These are phyloP conservation scores for Thuidium tamariscinum DNA, from an alignment of 225 moss, liverwort and hornwort species.

Conservation along the genomic window DNA sequence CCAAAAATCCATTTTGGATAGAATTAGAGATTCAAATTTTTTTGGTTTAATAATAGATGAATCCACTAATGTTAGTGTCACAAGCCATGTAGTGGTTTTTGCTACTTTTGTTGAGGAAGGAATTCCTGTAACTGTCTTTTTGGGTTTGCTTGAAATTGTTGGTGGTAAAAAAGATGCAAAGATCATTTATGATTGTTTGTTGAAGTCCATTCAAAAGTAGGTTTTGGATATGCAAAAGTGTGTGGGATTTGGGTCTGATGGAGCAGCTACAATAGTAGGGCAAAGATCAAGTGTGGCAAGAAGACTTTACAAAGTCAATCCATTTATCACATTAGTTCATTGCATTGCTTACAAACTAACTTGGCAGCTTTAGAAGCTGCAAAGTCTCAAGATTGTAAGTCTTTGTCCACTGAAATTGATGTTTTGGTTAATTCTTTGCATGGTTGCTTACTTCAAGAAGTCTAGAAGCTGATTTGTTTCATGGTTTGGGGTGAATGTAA, in stretches of 20 bases:
- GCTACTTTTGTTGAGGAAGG: background rate
- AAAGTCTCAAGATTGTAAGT: background rate
- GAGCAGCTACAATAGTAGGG: background rate
- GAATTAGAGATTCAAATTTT: background rate
- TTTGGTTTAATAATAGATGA: background rate
- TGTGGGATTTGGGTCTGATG: background rate
- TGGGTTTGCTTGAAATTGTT: background rate
- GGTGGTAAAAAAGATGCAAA: background rate
- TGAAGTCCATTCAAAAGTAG: background rate
- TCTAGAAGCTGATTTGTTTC: background rate
- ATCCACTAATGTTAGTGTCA: accelerated
- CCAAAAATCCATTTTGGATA: background rate
- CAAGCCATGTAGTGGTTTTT: background rate
- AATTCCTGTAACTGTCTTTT: background rate
- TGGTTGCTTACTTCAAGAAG: background rate
- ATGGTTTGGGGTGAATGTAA: too few species aligned
- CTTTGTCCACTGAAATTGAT: background rate
- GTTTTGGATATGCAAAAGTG: background rate
- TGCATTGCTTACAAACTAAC: background rate
- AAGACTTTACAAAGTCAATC: background rate
- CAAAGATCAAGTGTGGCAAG: accelerated
- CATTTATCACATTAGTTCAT: background rate
- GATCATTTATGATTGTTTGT: background rate
- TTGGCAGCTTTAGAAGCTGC: background rate
- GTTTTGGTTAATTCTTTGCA: background rate